Evolutionary conservation across 2,329 filamentous ascomycete genomes (phyloP), one percentile per base, ranked within the genome.

Genomic region (Truncatella angustata): DNA sequence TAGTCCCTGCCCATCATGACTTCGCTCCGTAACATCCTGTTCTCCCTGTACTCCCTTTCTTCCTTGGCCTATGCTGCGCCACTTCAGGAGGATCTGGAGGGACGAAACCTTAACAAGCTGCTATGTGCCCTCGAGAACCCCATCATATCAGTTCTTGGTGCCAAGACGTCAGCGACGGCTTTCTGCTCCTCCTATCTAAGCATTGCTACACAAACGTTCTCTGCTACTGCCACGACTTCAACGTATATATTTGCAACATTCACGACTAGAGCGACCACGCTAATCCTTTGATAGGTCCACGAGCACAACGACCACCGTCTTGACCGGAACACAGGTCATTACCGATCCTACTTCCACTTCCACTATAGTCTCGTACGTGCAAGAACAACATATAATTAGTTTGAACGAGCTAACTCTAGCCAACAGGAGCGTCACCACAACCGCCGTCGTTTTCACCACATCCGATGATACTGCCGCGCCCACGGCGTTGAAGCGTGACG

Each of bases 381-480:
- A 12, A 12, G 10, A 10, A 12, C 7, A 23, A 1, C 24, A 6
- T 40, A 40, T 40, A 12, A 40, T 11, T 3, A 12, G 4, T 23
- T 21, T 40, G 37, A 14, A 21, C 2, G 1, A 40, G 21, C 24
- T 44, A 30, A 44, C 21, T 21, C 11, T 30, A 18, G 4, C 9
- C 42, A 4, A 5, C 23, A 44, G 42, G n/a, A 16, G 20, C 24
- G 42, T 30, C 18, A 44, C 42, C 9, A 44, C 42, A n/a, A 44
- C 42, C 23, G 16, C 42, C n/a, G 24, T 44, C 9, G 42, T 44
- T 14, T 44, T 12, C 42, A 44, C 26, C 1, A 44, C 42, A 23
- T 16, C 42, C 18, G 42, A 44, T 44, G 42, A 44, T 24, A 44
- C 18, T 21, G 20, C 24, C 42, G n/a, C 42, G 42, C 42, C 42